A percentile compares a stretch with the other conserved stretches of the same genome.
phyloP scores from a whole-genome alignment of 257 asterid species.

The Avicennia marina region DNA sequence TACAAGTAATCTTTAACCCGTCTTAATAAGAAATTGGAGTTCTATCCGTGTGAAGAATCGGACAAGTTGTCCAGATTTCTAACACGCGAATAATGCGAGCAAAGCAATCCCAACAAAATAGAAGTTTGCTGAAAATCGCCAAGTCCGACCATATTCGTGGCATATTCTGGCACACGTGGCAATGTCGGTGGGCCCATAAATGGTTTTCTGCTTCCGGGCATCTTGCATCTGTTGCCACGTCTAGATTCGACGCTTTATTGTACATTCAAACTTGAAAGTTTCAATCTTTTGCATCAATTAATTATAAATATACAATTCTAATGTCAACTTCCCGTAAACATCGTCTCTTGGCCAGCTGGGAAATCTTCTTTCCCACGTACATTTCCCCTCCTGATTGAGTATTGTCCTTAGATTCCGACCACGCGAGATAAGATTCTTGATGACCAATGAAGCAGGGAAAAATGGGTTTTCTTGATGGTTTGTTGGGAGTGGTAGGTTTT shows the following conservation, averaged over 20 bases:
- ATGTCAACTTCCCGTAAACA: not conserved
- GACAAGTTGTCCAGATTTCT: too few relatives aligned
- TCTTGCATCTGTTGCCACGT: slow-evolving; percentile 21
- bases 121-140: not conserved
- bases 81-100: too few relatives aligned
- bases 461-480: slow-evolving; percentile 53
- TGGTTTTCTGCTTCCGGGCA: not conserved
- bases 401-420: slow-evolving; percentile 6
- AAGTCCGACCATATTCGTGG: slow-evolving; percentile 3
- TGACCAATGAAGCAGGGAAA: slow-evolving; percentile 10
- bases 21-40: too few relatives aligned
- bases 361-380: not conserved
- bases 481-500: slow-evolving; percentile 50
- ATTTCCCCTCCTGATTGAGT: not conserved
- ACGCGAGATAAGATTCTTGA: slow-evolving; percentile 13
- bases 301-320: too few relatives aligned
- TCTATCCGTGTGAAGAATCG: too few relatives aligned
- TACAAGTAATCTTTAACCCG: too few relatives aligned
- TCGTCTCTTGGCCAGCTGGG: slow-evolving; percentile 24
- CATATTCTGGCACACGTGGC: not conserved
- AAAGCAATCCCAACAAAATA: not conserved
- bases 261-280: slow-evolving; percentile 19
- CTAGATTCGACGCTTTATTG: not conserved
- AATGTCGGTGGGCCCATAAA: slow-evolving; percentile 7
- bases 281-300: slow-evolving; percentile 10